These are phyloP conservation scores for Juglanconis juglandina DNA, from an alignment of 2,329 filamentous ascomycete genomes.

Conservation along the genomic window DNA sequence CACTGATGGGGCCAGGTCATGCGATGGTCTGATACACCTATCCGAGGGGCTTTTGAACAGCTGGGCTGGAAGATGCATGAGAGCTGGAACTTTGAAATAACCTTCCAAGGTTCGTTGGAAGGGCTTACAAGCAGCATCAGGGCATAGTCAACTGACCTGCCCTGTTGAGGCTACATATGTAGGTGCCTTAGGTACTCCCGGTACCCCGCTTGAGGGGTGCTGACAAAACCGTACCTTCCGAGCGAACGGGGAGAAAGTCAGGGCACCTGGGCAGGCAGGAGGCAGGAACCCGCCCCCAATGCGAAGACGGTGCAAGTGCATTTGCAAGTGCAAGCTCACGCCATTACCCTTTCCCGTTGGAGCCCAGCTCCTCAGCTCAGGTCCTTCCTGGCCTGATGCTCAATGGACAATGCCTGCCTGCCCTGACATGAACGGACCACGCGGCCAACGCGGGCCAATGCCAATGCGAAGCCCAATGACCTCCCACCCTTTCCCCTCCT, in stretches of 20 bases:
- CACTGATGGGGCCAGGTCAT: constrained; percentile 5
- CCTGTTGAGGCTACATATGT: not conserved
- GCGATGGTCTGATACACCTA: constrained; percentile 12
- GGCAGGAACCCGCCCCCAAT: not conserved
- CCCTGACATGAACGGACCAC: not conserved
- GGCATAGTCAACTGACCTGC: no score
- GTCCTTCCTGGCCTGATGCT: constrained; percentile 3
- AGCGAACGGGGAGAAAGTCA: not conserved
- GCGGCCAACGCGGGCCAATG: not conserved
- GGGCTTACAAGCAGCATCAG: no score
- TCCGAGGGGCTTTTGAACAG: not conserved
- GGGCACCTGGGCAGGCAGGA: not conserved
- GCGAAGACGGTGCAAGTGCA: not conserved
- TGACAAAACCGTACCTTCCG: constrained; percentile 8
- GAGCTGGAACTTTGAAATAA: no score
- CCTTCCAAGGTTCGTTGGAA: no score
- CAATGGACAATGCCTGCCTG: constrained; percentile 15
- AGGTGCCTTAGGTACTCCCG: not conserved
- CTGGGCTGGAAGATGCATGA: not conserved
- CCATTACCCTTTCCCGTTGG: constrained; percentile 7
- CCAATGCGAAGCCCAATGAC: constrained; percentile 5
- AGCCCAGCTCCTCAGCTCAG: not conserved
- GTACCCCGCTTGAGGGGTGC: constrained; percentile 1
- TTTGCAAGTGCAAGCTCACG: constrained; percentile 11
- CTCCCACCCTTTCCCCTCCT: constrained; percentile 16